Evolutionary conservation across 2,329 filamentous ascomycete species (phyloP), one percentile per base, ranked within the genome.

Genomic region (Aureobasidium sp.): DNA sequence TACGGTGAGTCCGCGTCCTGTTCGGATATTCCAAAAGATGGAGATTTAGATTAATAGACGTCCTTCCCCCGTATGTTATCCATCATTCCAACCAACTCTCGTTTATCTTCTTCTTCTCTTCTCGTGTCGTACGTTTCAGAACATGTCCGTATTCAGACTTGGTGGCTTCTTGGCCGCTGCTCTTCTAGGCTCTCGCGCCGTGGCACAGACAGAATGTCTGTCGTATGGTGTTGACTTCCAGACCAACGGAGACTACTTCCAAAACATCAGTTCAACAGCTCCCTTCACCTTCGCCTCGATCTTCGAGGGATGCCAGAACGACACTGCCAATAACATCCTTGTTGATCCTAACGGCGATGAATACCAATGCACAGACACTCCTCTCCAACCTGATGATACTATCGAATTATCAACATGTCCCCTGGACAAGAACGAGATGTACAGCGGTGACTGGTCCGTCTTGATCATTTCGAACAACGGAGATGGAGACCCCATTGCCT

Each of bases 401-500:
- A 67, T 71, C 8, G 68, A 76, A 64, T 42, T 77, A 36, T 74
- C 77, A 3, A 77, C 71, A 62, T 79, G 77, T 62, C 75, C 75
- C 2, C 70, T 77, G 32, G 63, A 68, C 25, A 79, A 79, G 66
- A 71, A 70, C 50, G 68, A 78, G 58, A 75, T 79, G 68, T 68
- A 65, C n/a, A 72, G 73, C 47, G 77, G 77, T 7, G 72, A 75
- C 37, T 79, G 75, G 74, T 73, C 76, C 4, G 68, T 79, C 10
- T 64, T 79, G 15, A 68, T 76, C 60, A 69, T 79, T 6, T 66
- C 76, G 37, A 78, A 78, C 39, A 76, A 79, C 64, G 76, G 71
- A 41, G 69, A 73, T 45, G 76, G 73, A 21, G 70, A 74, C 27
- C 76, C 77, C 1, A 77, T 79, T 54, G 77, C 74, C 21, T 78